Percentiles rank a stretch among this genome's conserved stretches.
Conservation (phyloP, 106 monocot species). For the Ottelia alismoides region DNA sequence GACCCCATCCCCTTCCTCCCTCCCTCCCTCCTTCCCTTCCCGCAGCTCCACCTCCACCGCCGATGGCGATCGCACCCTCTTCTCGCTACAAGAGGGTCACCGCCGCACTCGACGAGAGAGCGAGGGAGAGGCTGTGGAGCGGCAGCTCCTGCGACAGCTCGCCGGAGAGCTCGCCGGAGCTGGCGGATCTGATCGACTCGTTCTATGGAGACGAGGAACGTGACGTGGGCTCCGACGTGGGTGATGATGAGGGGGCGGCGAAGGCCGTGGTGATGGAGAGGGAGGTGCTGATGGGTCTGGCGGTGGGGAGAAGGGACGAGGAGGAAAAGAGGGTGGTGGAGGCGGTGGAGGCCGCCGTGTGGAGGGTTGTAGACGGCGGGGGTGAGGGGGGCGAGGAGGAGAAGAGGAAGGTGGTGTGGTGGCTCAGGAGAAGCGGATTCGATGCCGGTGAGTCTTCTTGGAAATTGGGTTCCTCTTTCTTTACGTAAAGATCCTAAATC, state of each 20-base stretch:
- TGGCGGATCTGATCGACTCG: slow-evolving; percentile 26
- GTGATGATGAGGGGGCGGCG: not conserved
- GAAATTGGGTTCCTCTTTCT: no score
- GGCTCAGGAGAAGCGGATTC: no score
- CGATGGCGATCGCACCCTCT: no score
- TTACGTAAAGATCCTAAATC: no score
- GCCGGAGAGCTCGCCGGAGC: slow-evolving; percentile 14
- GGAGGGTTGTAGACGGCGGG: no score
- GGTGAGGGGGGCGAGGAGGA: no score
- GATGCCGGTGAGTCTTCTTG: no score
- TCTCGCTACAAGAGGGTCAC: slow-evolving; percentile 29
- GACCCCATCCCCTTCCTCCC: no score
- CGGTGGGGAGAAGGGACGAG: slow-evolving; percentile 26
- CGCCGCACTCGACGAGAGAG: slow-evolving; percentile 25
- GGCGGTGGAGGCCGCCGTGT: slow-evolving; percentile 31
- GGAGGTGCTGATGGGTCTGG: slow-evolving; percentile 3
- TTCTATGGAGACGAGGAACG: slow-evolving; percentile 23
- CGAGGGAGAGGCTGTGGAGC: slow-evolving; percentile 21
- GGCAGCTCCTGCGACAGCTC: not conserved
- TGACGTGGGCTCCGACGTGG: not conserved
- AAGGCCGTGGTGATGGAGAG: not conserved
- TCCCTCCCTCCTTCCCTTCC: no score
- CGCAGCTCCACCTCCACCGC: no score
- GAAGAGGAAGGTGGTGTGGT: no score
- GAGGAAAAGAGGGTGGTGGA: slow-evolving; percentile 14